These are phyloP conservation scores for Aspergillus terreus DNA, from an alignment of 2,329 filamentous ascomycete genomes.

Conservation along the genomic window DNA sequence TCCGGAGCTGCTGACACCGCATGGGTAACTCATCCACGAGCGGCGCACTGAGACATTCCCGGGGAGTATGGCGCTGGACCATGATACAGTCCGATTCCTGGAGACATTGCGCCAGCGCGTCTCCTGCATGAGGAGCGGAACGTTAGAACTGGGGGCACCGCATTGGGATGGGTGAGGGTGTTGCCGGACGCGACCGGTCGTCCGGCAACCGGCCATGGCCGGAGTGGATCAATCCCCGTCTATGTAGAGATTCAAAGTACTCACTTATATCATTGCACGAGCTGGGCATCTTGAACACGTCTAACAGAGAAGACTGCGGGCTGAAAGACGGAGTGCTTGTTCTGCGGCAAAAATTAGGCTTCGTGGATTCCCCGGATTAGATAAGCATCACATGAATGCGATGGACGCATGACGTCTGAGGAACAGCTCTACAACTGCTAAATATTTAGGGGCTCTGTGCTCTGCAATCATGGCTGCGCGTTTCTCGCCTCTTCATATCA, in stretches of 20 bases:
- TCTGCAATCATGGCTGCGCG: background rate
- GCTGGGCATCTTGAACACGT: constrained; percentile 72
- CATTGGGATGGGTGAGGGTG: constrained; percentile 1
- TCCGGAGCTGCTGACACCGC: constrained; percentile 88
- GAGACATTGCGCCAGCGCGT: constrained; percentile 88
- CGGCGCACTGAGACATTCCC: constrained; percentile 82
- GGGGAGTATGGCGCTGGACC: constrained; percentile 78
- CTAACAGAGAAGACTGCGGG: background rate
- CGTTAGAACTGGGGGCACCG: constrained; percentile 14
- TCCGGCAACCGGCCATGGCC: too few relatives aligned
- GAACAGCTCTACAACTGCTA: background rate
- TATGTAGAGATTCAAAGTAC: constrained; percentile 32
- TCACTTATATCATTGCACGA: constrained; percentile 95
- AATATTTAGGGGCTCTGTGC: background rate
- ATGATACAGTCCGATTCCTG: constrained; percentile 96
- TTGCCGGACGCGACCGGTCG: background rate
- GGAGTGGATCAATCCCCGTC: too few relatives aligned
- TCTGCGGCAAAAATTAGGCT: constrained; percentile 14
- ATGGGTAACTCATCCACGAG: constrained; percentile 77
- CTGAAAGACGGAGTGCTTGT: background rate
- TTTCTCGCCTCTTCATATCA: background rate
- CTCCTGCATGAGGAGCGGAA: constrained; percentile 55
- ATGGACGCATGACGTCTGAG: constrained; percentile 10
- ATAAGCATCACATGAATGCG: constrained; percentile 28
- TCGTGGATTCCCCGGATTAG: constrained; percentile 26